These are phyloP conservation scores for Thozetella sp. DNA, from an alignment of 495 filamentous ascomycete genomes.

Conservation along the genomic window DNA sequence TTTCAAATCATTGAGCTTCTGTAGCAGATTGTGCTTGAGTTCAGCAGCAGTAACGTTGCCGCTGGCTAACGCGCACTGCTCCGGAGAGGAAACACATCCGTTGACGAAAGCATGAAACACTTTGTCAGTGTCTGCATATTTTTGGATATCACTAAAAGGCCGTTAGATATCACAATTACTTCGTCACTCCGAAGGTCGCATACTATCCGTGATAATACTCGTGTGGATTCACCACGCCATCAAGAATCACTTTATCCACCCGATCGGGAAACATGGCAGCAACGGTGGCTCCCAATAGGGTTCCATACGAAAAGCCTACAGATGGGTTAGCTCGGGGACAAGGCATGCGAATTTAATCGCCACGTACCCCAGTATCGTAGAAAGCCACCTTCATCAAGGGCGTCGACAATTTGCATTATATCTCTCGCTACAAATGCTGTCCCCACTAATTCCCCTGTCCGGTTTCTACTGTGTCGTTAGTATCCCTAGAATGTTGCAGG, in stretches of 20 bases:
- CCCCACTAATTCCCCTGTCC: conserved; percentile 28
- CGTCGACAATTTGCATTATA: conserved; percentile 43
- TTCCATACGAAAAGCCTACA: conserved; percentile 43
- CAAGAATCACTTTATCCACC: conserved; percentile 39
- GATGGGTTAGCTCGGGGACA: conserved; percentile 3
- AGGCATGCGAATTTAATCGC: neutral
- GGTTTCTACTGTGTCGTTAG: too few relatives aligned
- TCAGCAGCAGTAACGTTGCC: conserved; percentile 29
- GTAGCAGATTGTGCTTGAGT: conserved; percentile 29
- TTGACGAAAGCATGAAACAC: conserved; percentile 29
- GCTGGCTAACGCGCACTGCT: conserved; percentile 25
- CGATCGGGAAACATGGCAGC: conserved; percentile 47
- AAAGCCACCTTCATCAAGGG: conserved; percentile 42
- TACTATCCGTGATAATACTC: conserved; percentile 36
- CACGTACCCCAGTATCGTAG: conserved; percentile 46
- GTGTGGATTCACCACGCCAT: conserved; percentile 40
- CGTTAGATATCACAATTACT: neutral
- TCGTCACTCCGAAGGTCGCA: neutral
- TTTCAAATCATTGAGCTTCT: conserved; percentile 27
- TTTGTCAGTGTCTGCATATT: conserved; percentile 30
- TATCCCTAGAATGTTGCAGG: too few relatives aligned
- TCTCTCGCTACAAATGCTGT: conserved; percentile 41
- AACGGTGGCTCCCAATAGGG: conserved; percentile 37
- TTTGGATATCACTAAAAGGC: conserved; percentile 17
- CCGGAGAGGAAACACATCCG: conserved; percentile 23